phyloP scores from a whole-genome alignment of 2,329 filamentous ascomycete genomes.

The Hyphodiscus sp. region DNA sequence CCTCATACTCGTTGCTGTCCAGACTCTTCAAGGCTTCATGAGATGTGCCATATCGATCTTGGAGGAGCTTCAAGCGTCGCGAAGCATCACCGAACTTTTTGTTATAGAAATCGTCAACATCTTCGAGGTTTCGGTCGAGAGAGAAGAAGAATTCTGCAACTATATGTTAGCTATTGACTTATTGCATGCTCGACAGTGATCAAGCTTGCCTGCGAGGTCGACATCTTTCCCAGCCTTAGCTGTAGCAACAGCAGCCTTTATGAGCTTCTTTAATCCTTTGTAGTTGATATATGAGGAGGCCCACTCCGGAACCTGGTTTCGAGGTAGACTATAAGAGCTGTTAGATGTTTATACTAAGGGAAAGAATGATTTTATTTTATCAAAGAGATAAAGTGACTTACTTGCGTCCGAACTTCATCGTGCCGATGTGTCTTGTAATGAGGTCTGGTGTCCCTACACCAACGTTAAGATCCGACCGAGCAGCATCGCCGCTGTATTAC shows the following conservation, averaged over 20 bases:
- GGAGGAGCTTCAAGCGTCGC: constrained; percentile 76
- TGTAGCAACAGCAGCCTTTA: constrained; percentile 67
- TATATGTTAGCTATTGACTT: constrained; percentile 19
- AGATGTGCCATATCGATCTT: constrained; percentile 77
- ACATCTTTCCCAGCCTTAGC: constrained; percentile 64
- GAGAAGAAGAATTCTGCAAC: constrained; percentile 87
- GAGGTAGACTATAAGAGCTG: constrained; percentile 50
- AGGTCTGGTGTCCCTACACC: background rate
- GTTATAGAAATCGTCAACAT: constrained; percentile 95
- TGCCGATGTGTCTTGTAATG: constrained; percentile 12
- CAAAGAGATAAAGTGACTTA: constrained; percentile 31
- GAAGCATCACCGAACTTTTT: constrained; percentile 84
- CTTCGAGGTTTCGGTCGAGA: constrained; percentile 93
- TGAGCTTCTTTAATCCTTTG: constrained; percentile 88
- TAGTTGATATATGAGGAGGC: constrained; percentile 80
- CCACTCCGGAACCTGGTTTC: constrained; percentile 86
- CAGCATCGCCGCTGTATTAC: constrained; percentile 3
- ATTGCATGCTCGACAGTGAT: constrained; percentile 29
- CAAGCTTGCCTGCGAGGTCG: constrained; percentile 79
- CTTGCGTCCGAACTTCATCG: constrained; percentile 60
- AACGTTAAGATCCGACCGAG: background rate
- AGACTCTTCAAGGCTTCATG: constrained; percentile 64
- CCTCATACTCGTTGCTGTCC: constrained; percentile 84
- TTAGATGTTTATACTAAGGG: background rate
- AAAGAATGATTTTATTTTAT: constrained; percentile 3